Conservation (phyloP, 1,284 basidiomycete species). For the Fomitopsis schrenkii region DNA sequence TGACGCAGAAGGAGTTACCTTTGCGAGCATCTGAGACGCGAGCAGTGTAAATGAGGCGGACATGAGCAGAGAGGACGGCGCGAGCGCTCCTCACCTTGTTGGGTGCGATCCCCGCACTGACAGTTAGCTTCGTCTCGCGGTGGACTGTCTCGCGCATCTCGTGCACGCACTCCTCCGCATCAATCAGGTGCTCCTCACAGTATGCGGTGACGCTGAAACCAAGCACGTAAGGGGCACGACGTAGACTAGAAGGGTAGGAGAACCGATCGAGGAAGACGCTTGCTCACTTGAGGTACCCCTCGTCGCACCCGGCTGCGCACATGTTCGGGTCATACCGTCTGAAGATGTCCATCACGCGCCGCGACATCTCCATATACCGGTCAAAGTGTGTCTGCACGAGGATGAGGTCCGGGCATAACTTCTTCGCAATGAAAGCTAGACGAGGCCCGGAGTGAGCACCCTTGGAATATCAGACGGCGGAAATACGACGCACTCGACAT, state of each 20-base stretch:
- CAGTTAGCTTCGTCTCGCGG: conserved; percentile 80
- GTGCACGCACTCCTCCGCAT: conserved; percentile 71
- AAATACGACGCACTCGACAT: conserved; percentile 61
- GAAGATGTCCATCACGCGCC: conserved; percentile 65
- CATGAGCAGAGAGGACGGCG: conserved; percentile 4
- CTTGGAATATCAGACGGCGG: not conserved
- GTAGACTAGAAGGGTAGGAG: not conserved
- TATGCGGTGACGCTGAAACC: conserved; percentile 68
- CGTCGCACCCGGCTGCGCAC: conserved; percentile 80
- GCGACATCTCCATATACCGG: conserved; percentile 72
- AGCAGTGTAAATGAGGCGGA: not conserved
- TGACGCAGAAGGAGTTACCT: conserved; percentile 11
- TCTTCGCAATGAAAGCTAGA: conserved; percentile 84
- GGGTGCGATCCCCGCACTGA: conserved; percentile 90
- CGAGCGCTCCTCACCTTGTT: conserved; percentile 55
- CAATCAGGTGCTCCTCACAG: conserved; percentile 62
- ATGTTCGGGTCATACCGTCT: conserved; percentile 80
- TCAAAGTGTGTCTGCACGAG: conserved; percentile 62
- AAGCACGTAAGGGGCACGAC: not conserved
- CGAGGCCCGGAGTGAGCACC: conserved; percentile 10
- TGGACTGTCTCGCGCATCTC: conserved; percentile 73
- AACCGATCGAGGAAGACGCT: conserved; percentile 2
- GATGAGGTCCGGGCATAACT: conserved; percentile 90
- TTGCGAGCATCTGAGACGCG: conserved; percentile 26
- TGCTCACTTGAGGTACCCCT: conserved; percentile 83